These are phyloP conservation scores for Heliamphora exappendiculata DNA, from an alignment of 148 eudicot species.

Conservation along the genomic window DNA sequence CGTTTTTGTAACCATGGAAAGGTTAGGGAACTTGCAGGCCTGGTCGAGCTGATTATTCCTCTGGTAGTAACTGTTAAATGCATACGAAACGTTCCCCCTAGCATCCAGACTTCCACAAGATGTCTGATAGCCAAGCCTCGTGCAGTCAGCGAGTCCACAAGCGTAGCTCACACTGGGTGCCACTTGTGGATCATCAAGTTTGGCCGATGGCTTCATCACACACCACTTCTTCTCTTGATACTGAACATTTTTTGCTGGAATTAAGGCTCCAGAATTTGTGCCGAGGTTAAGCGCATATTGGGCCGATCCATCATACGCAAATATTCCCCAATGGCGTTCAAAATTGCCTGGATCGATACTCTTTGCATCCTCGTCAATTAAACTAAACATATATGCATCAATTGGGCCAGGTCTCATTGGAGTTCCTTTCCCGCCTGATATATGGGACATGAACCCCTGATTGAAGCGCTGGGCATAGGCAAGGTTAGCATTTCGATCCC, in stretches of 20 bases:
- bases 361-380: slow-evolving; percentile 81
- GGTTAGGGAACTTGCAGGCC: slow-evolving; percentile 59
- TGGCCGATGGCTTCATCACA: slow-evolving; percentile 52
- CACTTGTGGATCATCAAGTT: slow-evolving; percentile 45
- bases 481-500: slow-evolving; percentile 66
- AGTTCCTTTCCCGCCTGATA: slow-evolving; percentile 68
- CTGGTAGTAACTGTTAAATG: slow-evolving; percentile 80
- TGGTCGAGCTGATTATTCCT: slow-evolving; percentile 60
- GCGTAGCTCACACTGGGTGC: slow-evolving; percentile 80
- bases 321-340: slow-evolving; percentile 91
- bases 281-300: slow-evolving; percentile 65
- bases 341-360: slow-evolving; percentile 79
- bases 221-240: slow-evolving; percentile 72
- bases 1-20: slow-evolving; percentile 51
- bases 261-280: slow-evolving; percentile 34
- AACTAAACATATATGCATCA: slow-evolving; percentile 68
- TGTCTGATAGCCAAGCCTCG: slow-evolving; percentile 69
- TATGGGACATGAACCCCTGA: slow-evolving; percentile 79
- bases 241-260: slow-evolving; percentile 41
- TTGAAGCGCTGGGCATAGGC: slow-evolving; percentile 63
- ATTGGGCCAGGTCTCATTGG: slow-evolving; percentile 80
- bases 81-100: slow-evolving; percentile 66
- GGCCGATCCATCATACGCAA: slow-evolving; percentile 59
- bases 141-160: slow-evolving; percentile 74
- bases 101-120: slow-evolving; percentile 67